A percentile compares a stretch with the other conserved stretches of the same genome.
Evolutionary conservation across 441 rosid genomes (phyloP).

Genomic region (Populus tomentosa): DNA sequence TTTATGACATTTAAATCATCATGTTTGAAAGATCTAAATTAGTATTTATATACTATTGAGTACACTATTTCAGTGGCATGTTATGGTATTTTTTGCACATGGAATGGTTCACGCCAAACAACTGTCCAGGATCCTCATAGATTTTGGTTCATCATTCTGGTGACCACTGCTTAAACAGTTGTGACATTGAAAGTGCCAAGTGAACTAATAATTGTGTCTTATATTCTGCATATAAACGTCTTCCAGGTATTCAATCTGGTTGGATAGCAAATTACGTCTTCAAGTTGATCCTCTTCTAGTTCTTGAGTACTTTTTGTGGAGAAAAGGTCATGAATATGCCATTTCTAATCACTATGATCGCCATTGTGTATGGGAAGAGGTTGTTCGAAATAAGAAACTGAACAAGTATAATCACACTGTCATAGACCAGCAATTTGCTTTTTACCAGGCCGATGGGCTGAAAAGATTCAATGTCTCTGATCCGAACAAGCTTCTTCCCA

Average conservation of each 20-base stretch:
- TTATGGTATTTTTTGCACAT: neutral
- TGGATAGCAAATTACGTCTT: constrained; percentile 95
- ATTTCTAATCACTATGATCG: constrained; percentile 94
- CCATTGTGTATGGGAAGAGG: constrained; percentile 93
- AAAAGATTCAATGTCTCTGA: constrained; percentile 64
- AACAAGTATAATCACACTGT: constrained; percentile 82
- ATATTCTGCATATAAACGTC: neutral
- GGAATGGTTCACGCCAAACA: neutral
- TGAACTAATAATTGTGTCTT: neutral
- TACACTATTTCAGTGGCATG: neutral
- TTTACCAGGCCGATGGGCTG: constrained; percentile 79
- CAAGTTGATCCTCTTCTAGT: constrained; percentile 81
- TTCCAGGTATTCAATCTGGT: constrained; percentile 94
- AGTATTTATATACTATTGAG: neutral
- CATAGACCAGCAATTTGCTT: constrained; percentile 74
- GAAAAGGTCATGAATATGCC: constrained; percentile 89
- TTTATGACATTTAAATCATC: neutral
- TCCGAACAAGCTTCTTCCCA: constrained; percentile 75
- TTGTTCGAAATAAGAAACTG: constrained; percentile 74
- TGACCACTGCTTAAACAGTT: neutral
- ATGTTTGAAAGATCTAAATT: neutral
- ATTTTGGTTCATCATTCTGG: neutral
- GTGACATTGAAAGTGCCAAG: neutral
- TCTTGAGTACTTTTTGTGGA: constrained; percentile 93
- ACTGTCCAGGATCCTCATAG: neutral